Evolutionary conservation across 805 yeast genomes (phyloP).

Genomic region (Komagataella ulmi): DNA sequence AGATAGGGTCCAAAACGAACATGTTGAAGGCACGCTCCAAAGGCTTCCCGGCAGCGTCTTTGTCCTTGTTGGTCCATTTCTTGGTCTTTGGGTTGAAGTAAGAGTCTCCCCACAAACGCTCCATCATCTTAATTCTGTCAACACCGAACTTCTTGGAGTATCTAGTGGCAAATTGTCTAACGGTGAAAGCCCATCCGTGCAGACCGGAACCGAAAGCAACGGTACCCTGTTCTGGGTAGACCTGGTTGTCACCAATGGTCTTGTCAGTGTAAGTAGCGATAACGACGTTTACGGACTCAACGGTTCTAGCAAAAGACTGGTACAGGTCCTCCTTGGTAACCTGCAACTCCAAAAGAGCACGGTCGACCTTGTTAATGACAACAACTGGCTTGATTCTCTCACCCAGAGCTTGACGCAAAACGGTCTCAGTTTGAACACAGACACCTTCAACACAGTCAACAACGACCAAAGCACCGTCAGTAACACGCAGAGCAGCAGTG

Average conservation of each 20-base stretch:
- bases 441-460: conserved; percentile 99
- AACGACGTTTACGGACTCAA: conserved; percentile 98
- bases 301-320: conserved; percentile 97
- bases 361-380: conserved; percentile 97
- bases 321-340: conserved; percentile 97
- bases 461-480: conserved; percentile 99
- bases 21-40: conserved; percentile 99
- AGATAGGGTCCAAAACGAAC: conserved; percentile 98
- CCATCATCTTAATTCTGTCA: conserved; percentile 95
- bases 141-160: conserved; percentile 99
- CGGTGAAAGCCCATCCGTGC: conserved; percentile 99
- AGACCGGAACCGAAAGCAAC: conserved; percentile 99
- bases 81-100: conserved; percentile 99
- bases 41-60: conserved; percentile 88
- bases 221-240: conserved; percentile 97
- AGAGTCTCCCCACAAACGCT: conserved; percentile 99
- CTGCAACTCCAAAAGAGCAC: conserved; percentile 98
- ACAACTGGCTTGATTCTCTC: conserved; percentile 99
- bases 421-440: conserved; percentile 99
- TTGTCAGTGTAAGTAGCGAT: conserved; percentile 90
- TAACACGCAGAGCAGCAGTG: conserved; percentile 98
- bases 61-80: conserved; percentile 96
- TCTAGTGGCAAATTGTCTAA: conserved; percentile 96
- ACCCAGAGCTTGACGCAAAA: conserved; percentile 96
- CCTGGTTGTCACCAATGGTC: conserved; percentile 91